A percentile compares a stretch with the other conserved stretches of the same genome.
These are phyloP conservation scores for Ceratocystis ficicola DNA, from an alignment of 2,329 filamentous ascomycete genomes.

Conservation along the genomic window DNA sequence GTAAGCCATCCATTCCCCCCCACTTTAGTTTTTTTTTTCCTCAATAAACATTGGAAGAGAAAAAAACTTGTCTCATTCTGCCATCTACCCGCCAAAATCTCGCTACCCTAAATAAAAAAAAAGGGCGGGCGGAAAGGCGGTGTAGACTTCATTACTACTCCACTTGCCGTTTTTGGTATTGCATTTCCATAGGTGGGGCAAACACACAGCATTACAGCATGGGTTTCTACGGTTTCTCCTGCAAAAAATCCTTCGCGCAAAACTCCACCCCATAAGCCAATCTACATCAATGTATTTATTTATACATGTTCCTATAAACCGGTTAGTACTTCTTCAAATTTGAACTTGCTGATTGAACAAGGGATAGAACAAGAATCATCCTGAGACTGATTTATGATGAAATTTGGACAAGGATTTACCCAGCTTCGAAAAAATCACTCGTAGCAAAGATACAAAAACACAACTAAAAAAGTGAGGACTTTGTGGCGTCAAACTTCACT, in stretches of 20 bases:
- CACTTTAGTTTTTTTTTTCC: constrained; percentile 17
- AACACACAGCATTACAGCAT: neutral
- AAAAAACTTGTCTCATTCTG: constrained; percentile 13
- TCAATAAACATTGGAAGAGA: neutral
- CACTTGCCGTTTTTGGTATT: constrained; percentile 13
- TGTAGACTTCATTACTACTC: constrained; percentile 3
- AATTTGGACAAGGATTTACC: too few species aligned
- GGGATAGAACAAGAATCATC: too few species aligned
- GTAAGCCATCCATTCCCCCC: constrained; percentile 5
- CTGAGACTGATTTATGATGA: too few species aligned
- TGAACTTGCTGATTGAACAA: too few species aligned
- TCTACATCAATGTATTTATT: neutral
- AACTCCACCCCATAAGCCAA: neutral
- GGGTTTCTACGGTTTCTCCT: constrained; percentile 3
- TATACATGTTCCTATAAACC: neutral
- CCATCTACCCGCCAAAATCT: neutral
- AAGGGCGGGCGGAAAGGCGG: constrained; percentile 11
- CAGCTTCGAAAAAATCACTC: too few species aligned
- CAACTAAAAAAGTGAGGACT: too few species aligned
- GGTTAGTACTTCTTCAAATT: neutral
- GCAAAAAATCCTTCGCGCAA: neutral
- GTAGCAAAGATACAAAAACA: too few species aligned
- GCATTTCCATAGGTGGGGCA: neutral
- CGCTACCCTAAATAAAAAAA: neutral
- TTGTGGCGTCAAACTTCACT: too few species aligned